Conservation (phyloP, 225 moss, liverwort and hornwort genomes). For the Thuidium tamariscinum region DNA sequence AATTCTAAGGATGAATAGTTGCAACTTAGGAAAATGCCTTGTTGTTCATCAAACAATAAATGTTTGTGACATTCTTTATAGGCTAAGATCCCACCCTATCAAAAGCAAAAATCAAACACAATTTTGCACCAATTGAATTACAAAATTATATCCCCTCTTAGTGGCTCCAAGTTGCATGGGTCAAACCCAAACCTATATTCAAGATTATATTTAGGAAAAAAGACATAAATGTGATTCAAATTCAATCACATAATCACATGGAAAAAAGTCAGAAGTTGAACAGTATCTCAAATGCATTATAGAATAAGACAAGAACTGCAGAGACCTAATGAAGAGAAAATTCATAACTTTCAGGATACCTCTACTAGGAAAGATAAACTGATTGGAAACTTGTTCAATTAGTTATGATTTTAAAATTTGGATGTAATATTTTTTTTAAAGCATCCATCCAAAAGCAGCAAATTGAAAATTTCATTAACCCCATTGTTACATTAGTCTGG, state of each 20-base stretch:
- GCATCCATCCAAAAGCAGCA: not conserved
- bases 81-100: not conserved
- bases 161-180: not conserved
- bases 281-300: not conserved
- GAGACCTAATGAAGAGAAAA: not conserved
- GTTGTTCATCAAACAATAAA: no score
- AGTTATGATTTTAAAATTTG: not conserved
- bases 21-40: no score
- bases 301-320: not conserved
- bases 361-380: not conserved
- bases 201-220: not conserved
- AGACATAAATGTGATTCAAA: not conserved
- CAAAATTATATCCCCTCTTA: not conserved
- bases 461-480: not conserved
- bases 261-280: fast-evolving
- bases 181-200: not conserved
- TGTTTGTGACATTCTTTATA: no score
- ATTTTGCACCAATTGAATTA: not conserved
- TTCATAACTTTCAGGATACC: not conserved
- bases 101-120: not conserved
- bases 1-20: no score
- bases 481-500: not conserved
- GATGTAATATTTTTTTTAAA: not conserved
- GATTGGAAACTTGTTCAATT: not conserved
- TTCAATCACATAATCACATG: no score